Percentiles rank a stretch among this genome's conserved stretches.
These are phyloP conservation scores for Pythium brachiatum DNA, from an alignment of 352 stramenopile species.

Conservation along the genomic window DNA sequence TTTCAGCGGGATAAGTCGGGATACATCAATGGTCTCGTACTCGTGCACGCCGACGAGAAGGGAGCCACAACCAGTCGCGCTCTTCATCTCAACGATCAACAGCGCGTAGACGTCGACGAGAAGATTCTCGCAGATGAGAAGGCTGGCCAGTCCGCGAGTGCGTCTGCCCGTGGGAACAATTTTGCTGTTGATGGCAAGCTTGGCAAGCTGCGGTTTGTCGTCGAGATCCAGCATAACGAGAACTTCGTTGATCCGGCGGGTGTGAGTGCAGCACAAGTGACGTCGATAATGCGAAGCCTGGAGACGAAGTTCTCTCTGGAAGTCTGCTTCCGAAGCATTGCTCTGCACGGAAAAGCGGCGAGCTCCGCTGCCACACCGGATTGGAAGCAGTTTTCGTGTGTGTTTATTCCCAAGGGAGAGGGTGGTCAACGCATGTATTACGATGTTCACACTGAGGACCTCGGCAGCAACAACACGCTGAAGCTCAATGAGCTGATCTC, in stretches of 20 bases:
- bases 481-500: slow-evolving; percentile 40
- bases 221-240: slow-evolving; percentile 61
- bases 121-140: slow-evolving; percentile 44
- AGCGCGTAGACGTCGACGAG: slow-evolving; percentile 44
- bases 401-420: slow-evolving; percentile 50
- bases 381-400: slow-evolving; percentile 41
- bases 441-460: slow-evolving; percentile 44
- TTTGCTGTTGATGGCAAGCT: slow-evolving; percentile 42
- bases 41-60: slow-evolving; percentile 42
- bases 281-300: slow-evolving; percentile 18
- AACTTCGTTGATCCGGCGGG: slow-evolving; percentile 42
- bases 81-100: slow-evolving; percentile 41
- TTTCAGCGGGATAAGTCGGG: slow-evolving; percentile 49
- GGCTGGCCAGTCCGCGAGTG: slow-evolving; percentile 30
- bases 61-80: slow-evolving; percentile 25
- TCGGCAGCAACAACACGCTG: slow-evolving; percentile 31
- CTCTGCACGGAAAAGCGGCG: not conserved
- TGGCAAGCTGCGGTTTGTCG: slow-evolving; percentile 45
- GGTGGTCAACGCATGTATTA: slow-evolving; percentile 43
- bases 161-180: slow-evolving; percentile 39
- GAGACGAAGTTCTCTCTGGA: slow-evolving; percentile 54
- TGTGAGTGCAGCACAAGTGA: slow-evolving; percentile 23
- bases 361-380: slow-evolving; percentile 15
- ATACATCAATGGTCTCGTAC: slow-evolving; percentile 44
- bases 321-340: slow-evolving; percentile 33